Base-by-base conservation (phyloP, 805 yeast genomes). In the Metschnikowia cerradonensis region DNA sequence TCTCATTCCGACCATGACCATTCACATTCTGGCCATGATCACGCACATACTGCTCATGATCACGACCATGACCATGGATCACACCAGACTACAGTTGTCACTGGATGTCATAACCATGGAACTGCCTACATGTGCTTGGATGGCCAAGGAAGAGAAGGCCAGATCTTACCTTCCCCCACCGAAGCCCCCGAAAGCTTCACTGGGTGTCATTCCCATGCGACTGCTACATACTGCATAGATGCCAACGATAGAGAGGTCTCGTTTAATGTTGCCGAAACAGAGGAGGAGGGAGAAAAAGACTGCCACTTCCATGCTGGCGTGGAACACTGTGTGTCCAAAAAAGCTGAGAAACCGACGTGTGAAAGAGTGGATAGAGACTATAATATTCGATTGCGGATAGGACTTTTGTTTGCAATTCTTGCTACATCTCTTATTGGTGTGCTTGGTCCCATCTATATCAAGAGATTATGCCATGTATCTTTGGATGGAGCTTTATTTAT, bases 251-350 rank as follows among this genome's bases (percentile, higher is more conserved):
- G 35, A 10, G 49, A 49, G 32, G 50, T 49, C 1, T 31, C 36
- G 13, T 49, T 49, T 33, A 11, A 17, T 13, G 23, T 23, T 20
- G 41, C 19, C 56, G 49, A 13, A 20, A 14, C 20, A 10, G 22
- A 32, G 3, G n/a, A 22, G 8, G 20, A 23, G 8, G 20, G 13
- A 15, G 48, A 26, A 7, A 14, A 22, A 47, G 55, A 64, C 31
- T 66, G 70, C 45, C 70, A 66, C 49, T 66, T 63, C 55, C 68
- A 66, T 47, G 70, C 67, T n/a, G 70, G 70, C 1, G 68, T 66
- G 7, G 70, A 66, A 47, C 70, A 66, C 54, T 66, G 70, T 50
- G 61, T 49, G 1, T 51, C 51, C 13, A 50, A 50, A 6, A 59
- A 38, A 13, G 51, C 46, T 33, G 52, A 48, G 23, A 31, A 30